Evolutionary conservation across 345 rosid species (phyloP), one percentile per base, ranked within the genome.

Genomic region (Eutrema japonicum): DNA sequence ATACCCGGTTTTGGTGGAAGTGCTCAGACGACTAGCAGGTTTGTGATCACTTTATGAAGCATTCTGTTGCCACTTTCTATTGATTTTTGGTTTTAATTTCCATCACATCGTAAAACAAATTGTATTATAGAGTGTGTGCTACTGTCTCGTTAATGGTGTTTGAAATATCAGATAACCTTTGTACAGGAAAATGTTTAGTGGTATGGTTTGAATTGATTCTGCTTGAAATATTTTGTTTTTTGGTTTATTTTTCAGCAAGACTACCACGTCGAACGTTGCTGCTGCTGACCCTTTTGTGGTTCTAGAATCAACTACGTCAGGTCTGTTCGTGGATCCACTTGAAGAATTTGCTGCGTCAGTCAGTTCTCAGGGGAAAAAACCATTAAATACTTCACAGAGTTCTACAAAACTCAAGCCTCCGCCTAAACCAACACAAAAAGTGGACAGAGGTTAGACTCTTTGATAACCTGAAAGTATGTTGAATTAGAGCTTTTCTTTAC

Each of bases 1-100:
- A 75, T 90, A 37, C 89, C 96, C 6, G 98, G 97, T 18, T 92
- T 92, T 77, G 93, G 88, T 76, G 79, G 72, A 48, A 80, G 72
- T 68, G 36, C 63, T 55, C 73, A 85, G 16, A 38, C 87, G 0
- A 72, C 59, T 45, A 72, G 65, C 53, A 79, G 92, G 98, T 86
- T 72, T 59, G 80, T 64, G 14, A 59, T 65, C n/a, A 5, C 7
- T 16, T 47, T 35, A 54, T 43, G 40, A 43, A 33, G 2, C 32
- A 53, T 54, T 43, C 6, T 66, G 43, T 36, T 13, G 43, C 61
- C 16, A 37, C 8, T 60, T 10, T 58, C 38, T 40, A 2, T 60
- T 32, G 12, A 2, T 30, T 9, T 22, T 49, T 50, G 67, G 27
- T 41, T 60, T 12, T 33, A 52, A 6, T 63, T 46, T 62, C 11